Percentiles rank a stretch among this genome's conserved stretches.
phyloP scores from a whole-genome alignment of 1,139 yeast species.

The Geotrichum histeridarum region DNA sequence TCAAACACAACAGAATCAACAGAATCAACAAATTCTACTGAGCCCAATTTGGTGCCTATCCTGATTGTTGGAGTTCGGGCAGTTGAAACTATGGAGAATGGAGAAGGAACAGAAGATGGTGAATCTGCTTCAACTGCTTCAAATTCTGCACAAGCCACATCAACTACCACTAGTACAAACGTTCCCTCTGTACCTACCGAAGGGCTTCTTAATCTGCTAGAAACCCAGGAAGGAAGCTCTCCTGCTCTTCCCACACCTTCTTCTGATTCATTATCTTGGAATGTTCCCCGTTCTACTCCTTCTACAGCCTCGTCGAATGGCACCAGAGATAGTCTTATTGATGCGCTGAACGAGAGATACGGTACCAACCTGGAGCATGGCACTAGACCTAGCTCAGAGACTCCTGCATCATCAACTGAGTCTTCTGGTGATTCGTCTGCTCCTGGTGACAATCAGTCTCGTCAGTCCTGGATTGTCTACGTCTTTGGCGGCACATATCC shows the following conservation, averaged over 20 bases:
- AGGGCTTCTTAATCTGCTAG: slow-evolving; percentile 1
- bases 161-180: neutral
- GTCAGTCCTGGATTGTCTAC: slow-evolving; percentile 47
- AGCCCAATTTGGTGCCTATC: slow-evolving; percentile 44
- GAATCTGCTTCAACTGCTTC: neutral
- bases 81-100: slow-evolving; percentile 25
- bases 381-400: neutral
- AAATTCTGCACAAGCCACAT: neutral
- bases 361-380: slow-evolving; percentile 2
- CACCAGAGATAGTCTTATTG: slow-evolving; percentile 14
- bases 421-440: neutral
- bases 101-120: neutral
- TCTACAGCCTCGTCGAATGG: neutral
- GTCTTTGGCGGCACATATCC: slow-evolving; percentile 49
- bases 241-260: neutral
- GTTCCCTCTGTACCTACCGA: neutral
- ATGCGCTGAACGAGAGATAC: slow-evolving; percentile 15
- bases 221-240: neutral
- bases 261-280: neutral
- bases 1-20: neutral
- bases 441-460: slow-evolving; percentile 12
- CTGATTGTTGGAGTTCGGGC: slow-evolving; percentile 53
- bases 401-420: neutral
- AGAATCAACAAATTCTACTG: slow-evolving; percentile 1
- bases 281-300: slow-evolving; percentile 3